Base-by-base conservation (phyloP, 345 rosid genomes). In the Passiflora organensis region DNA sequence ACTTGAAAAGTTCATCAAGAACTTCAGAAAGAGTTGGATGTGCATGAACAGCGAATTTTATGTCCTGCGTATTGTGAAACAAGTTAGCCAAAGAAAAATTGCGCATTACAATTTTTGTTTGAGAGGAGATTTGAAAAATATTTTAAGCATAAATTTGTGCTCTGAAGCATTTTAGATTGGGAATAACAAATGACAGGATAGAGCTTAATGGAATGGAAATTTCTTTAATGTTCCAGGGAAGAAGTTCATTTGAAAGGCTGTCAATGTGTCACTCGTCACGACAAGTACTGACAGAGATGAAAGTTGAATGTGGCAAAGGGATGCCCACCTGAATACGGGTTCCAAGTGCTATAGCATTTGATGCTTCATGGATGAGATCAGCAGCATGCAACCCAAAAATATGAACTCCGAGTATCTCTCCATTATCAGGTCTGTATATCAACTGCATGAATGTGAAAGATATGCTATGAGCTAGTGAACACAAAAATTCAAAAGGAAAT, bases 281-380 rank as follows among this genome's bases (percentile, higher is more conserved):
- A 2, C 34, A 28, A 2, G 34, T 8, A 28, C 3, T 41, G 13
- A 41, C 4, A 28, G 34, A 8, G 43, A 0, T 8, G 10, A 6
- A 41, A 41, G 0, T 13, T 41, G 43, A 0, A 15, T 11, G 25
- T 38, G 12, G n/a, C 58, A 6, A 55, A 55, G 37, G 74, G n/a
- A n/a, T n/a, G n/a, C n/a, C 32, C 43, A 85, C 99, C 71, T 89
- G 89, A 74, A 94, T 82, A 20, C 83, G 71, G 24, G 97, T 85
- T 44, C 96, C 97, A 58, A 94, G 58, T 38, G 96, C 96, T 44
- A 94, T 85, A 6, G 99, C 99, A 67, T 94, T 94, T 23, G 99
- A 94, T 45, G 97, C 99, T 85, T 93, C 99, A 50, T 93, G 99
- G 74, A 93, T 93, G 60, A 93, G 97, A 69, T 93, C 99, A 43